Percentiles rank a stretch among this genome's conserved stretches.
These are phyloP conservation scores for Fusarium nisikadoi DNA, from an alignment of 2,329 filamentous ascomycete species.

Conservation along the genomic window DNA sequence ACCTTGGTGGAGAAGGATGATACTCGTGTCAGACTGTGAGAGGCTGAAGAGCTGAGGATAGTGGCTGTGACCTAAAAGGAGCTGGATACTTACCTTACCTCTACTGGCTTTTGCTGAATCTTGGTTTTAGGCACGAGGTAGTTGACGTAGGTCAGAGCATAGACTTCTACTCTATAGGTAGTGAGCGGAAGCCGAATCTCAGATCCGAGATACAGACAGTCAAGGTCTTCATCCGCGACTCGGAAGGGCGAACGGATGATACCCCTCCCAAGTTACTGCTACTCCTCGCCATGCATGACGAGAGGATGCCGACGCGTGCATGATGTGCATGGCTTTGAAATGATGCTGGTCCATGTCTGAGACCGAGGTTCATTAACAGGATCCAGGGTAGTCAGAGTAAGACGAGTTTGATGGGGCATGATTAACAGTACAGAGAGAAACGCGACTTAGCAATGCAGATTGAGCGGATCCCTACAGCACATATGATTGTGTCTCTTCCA, in stretches of 20 bases:
- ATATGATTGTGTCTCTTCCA: not conserved
- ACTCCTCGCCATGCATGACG: not conserved
- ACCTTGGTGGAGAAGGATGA: conserved; percentile 26
- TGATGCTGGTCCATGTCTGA: conserved; percentile 20
- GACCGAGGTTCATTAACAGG: conserved; percentile 26
- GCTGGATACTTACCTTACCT: conserved; percentile 3
- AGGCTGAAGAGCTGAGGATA: conserved; percentile 39
- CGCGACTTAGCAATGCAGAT: conserved; percentile 20
- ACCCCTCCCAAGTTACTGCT: conserved; percentile 12
- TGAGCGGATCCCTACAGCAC: conserved; percentile 26
- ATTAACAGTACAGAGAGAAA: conserved; percentile 21
- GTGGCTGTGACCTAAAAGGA: conserved; percentile 32
- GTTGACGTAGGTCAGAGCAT: conserved; percentile 20
- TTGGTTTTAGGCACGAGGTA: conserved; percentile 11
- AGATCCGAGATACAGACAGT: conserved; percentile 13
- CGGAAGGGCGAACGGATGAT: conserved; percentile 24
- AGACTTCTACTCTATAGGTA: not conserved
- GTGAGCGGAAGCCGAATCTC: conserved; percentile 31
- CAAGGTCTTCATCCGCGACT: conserved; percentile 1
- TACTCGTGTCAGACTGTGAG: conserved; percentile 50
- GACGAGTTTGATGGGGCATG: conserved; percentile 17
- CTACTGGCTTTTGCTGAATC: not conserved
- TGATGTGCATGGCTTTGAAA: conserved; percentile 10
- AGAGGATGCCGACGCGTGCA: conserved; percentile 5
- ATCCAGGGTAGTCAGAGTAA: conserved; percentile 18